Conservation (phyloP, 768 basidiomycete species). For the Podaxis sp. region DNA sequence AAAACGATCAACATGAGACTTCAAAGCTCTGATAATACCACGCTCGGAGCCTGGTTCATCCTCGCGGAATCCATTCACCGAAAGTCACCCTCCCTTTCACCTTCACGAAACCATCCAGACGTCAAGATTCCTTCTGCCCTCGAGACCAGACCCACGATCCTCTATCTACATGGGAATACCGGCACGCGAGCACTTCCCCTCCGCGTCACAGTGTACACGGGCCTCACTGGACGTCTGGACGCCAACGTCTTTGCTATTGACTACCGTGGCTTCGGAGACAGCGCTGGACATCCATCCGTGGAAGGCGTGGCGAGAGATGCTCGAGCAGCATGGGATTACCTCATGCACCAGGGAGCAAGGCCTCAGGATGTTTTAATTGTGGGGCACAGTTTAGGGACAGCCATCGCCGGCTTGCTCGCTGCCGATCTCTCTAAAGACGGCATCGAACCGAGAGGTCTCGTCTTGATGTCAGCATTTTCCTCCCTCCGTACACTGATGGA, state of each 20-base stretch:
- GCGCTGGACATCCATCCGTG: conserved; percentile 60
- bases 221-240: conserved; percentile 48
- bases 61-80: conserved; percentile 53
- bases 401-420: conserved; percentile 50
- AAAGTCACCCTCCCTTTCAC: conserved; percentile 26
- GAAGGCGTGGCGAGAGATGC: conserved; percentile 61
- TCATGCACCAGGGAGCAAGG: conserved; percentile 48
- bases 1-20: conserved; percentile 62
- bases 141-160: conserved; percentile 49
- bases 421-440: conserved; percentile 47
- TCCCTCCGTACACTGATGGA: conserved; percentile 60
- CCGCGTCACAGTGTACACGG: conserved; percentile 52
- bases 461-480: conserved; percentile 44
- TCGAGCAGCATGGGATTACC: conserved; percentile 62
- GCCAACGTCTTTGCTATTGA: conserved; percentile 69
- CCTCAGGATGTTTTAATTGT: conserved; percentile 56
- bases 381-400: conserved; percentile 80
- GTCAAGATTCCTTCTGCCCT: conserved; percentile 34
- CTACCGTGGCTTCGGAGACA: conserved; percentile 79
- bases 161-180: conserved; percentile 77
- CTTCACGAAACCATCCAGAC: conserved; percentile 26
- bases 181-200: conserved; percentile 55
- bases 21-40: conserved; percentile 61
- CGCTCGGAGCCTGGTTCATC: conserved; percentile 68
- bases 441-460: conserved; percentile 38